A percentile compares a stretch with the other conserved stretches of the same genome.
Conservation (phyloP, 345 rosid species). For the Rhodomyrtus tomentosa region DNA sequence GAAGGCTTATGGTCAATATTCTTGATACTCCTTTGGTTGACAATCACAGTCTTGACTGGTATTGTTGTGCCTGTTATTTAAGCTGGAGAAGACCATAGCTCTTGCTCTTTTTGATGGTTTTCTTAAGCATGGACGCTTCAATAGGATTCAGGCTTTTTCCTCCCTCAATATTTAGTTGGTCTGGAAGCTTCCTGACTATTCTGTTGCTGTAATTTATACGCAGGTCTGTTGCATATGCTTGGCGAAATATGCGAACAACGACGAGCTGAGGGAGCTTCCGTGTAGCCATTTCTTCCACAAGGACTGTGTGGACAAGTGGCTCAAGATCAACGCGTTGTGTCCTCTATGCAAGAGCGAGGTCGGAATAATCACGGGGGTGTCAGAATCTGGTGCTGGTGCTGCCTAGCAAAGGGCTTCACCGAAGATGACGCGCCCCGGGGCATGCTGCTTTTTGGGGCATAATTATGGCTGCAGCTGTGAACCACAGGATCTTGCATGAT, state of each 20-base stretch:
- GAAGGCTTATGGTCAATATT: background rate
- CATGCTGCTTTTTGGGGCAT: background rate
- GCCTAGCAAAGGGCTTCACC: background rate
- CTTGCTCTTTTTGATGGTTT: background rate
- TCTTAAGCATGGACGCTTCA: background rate
- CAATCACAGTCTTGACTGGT: background rate
- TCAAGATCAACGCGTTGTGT: slow-evolving; percentile 84
- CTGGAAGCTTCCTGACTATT: background rate
- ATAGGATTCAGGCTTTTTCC: background rate
- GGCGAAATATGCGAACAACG: slow-evolving; percentile 87
- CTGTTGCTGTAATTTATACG: background rate
- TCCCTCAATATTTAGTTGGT: background rate
- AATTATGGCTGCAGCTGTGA: background rate
- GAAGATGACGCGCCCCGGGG: background rate
- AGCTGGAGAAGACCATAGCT: background rate
- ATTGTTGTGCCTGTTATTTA: background rate
- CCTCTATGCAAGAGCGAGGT: slow-evolving; percentile 95
- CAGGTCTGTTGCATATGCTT: slow-evolving; percentile 97
- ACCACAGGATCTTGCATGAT: background rate
- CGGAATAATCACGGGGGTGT: slow-evolving; percentile 37
- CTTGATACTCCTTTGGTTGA: background rate
- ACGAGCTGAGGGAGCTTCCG: slow-evolving; percentile 84
- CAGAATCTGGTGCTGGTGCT: slow-evolving; percentile 6
- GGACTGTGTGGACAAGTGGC: slow-evolving; percentile 97
- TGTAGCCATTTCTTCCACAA: slow-evolving; percentile 89